A percentile compares a stretch with the other conserved stretches of the same genome.
phyloP scores from a whole-genome alignment of 2,329 filamentous ascomycete species.

The Botrytis hyacinthi region DNA sequence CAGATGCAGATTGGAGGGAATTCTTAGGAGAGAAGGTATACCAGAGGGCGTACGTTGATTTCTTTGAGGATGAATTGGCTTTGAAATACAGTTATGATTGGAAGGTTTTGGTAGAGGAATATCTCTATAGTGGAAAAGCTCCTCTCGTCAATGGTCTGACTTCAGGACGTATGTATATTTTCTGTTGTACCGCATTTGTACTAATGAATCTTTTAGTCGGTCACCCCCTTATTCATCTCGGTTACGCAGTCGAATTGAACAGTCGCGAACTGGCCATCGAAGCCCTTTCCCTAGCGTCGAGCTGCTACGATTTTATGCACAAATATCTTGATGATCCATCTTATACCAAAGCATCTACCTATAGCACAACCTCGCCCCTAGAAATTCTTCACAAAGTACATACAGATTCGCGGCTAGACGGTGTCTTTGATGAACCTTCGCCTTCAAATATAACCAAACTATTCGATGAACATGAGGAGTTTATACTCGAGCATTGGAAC shows the following conservation, averaged over 20 bases:
- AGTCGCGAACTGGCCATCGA: conserved; percentile 87
- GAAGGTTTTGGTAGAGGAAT: conserved; percentile 73
- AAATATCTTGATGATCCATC: conserved; percentile 69
- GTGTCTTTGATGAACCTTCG: conserved; percentile 58
- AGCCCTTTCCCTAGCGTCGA: conserved; percentile 67
- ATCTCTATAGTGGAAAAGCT: conserved; percentile 69
- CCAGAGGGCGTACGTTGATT: conserved; percentile 89
- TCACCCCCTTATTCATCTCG: conserved; percentile 90
- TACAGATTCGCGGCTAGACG: conserved; percentile 67
- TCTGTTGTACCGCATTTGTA: conserved; percentile 33
- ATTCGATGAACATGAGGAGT: conserved; percentile 65
- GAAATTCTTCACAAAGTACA: conserved; percentile 70
- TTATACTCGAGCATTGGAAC: conserved; percentile 86
- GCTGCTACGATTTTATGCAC: conserved; percentile 59
- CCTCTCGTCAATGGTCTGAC: conserved; percentile 81
- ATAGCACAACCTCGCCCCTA: conserved; percentile 60
- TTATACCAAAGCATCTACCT: conserved; percentile 64
- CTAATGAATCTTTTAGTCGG: conserved; percentile 56
- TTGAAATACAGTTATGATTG: conserved; percentile 73
- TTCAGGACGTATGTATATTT: conserved; percentile 62
- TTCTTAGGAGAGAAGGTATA: conserved; percentile 77
- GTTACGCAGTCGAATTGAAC: conserved; percentile 87
- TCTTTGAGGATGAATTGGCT: conserved; percentile 89
- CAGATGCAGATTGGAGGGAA: conserved; percentile 80
- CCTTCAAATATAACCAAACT: conserved; percentile 64